Percentiles rank a stretch among this genome's conserved stretches.
These are phyloP conservation scores for Metrosideros polymorpha DNA, from an alignment of 441 rosid species.

Conservation along the genomic window DNA sequence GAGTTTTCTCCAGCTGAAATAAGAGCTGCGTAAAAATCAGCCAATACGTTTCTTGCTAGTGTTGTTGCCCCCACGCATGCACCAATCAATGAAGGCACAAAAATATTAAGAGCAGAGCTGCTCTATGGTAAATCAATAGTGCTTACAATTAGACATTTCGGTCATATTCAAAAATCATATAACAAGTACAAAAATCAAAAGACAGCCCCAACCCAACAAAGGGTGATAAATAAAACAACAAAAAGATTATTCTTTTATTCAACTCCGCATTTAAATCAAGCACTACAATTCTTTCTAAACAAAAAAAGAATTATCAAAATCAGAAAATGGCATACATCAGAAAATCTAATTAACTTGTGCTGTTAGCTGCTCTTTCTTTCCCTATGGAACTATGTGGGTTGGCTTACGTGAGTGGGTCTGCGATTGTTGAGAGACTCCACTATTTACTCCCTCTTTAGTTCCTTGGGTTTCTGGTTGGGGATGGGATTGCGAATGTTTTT, in stretches of 20 bases:
- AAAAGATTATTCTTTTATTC: neutral
- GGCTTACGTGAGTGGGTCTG: constrained; percentile 31
- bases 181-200: neutral
- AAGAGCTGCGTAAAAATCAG: neutral
- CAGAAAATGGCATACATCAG: neutral
- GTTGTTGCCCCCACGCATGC: neutral
- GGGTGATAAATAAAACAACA: neutral
- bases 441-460: constrained; percentile 13
- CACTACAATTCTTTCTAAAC: neutral
- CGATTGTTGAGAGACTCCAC: constrained; percentile 14
- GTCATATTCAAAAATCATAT: neutral
- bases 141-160: neutral
- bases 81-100: neutral
- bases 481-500: constrained; percentile 14
- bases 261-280: neutral
- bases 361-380: constrained; percentile 31
- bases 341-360: neutral
- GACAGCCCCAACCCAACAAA: neutral
- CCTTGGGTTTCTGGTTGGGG: constrained; percentile 9
- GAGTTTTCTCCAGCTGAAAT: neutral
- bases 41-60: neutral
- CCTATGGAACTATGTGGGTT: constrained; percentile 31
- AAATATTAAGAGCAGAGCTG: neutral
- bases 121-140: neutral
- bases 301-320: neutral